Base-by-base conservation (phyloP, 2,329 filamentous ascomycete genomes). In the Knufia petricola region DNA sequence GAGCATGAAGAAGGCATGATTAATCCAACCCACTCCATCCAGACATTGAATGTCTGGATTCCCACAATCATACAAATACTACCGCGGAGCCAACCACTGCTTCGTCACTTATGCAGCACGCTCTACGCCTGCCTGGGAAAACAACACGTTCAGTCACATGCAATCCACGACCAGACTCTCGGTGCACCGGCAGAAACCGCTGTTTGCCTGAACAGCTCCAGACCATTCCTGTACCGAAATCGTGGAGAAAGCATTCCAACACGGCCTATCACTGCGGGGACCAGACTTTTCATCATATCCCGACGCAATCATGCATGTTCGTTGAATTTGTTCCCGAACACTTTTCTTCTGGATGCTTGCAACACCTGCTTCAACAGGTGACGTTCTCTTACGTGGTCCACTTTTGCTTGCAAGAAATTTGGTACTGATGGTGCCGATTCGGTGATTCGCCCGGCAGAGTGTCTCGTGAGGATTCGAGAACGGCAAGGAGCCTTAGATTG, bases 261-360 rank as follows among this genome's bases (percentile, higher is more conserved):
- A n/a, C 13, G 19, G 37, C 39, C 21, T 24, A 12, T 42, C n/a
- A n/a, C n/a, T 42, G 39, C 39, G 39, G 39, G 39, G 39, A 28
- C 20, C 39, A 20, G 13, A 28, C 23, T 26, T 42, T 42, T 26
- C 39, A 15, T 26, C 21, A 7, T 26, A 19, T 28, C 39, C 39
- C 21, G 39, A 42, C 13, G 37, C 37, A 40, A 26, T 42, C 39
- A 42, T 42, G 39, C 20, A 42, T n/a, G 19, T 26, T 13, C 8
- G 21, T 23, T 26, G 13, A 42, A 36, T 36, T n/a, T 36, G 15
- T 36, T 36, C 15, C 32, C 32, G 32, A 36, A n/a, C 32, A 17
- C 32, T 36, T 17, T 17, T 36, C 15, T 17, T n/a, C 4, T 36
- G 32, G 7, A n/a, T 36, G 32, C 32, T 36, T 36, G 6, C 12